A percentile compares a stretch with the other conserved stretches of the same genome.
These are phyloP conservation scores for Arthroderma uncinatum DNA, from an alignment of 2,329 filamentous ascomycete genomes.

Conservation along the genomic window DNA sequence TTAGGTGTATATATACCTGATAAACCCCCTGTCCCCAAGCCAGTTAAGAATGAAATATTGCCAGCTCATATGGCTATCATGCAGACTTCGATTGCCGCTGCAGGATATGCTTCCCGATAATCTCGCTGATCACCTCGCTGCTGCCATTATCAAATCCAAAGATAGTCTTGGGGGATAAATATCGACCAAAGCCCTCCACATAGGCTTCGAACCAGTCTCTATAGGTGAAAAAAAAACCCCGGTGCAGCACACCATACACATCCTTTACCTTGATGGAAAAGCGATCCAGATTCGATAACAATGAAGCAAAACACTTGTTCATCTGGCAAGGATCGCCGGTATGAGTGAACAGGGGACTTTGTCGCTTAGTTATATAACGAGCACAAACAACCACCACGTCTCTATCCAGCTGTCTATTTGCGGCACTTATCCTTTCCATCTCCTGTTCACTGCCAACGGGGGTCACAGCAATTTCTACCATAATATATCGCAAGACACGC, in stretches of 20 bases:
- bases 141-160: not conserved
- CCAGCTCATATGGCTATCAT: slow-evolving; percentile 3
- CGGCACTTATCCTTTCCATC: too few relatives aligned
- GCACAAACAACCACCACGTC: too few relatives aligned
- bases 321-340: too few relatives aligned
- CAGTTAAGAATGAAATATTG: not conserved
- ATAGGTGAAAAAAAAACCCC: too few relatives aligned
- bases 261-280: not conserved
- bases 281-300: not conserved
- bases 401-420: too few relatives aligned
- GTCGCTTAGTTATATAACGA: too few relatives aligned
- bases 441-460: too few relatives aligned
- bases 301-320: too few relatives aligned
- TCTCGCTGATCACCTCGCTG: not conserved
- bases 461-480: too few relatives aligned
- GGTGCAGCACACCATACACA: not conserved
- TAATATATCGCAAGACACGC: too few relatives aligned
- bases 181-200: not conserved
- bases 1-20: not conserved
- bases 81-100: not conserved
- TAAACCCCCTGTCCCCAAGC: not conserved
- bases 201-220: not conserved
- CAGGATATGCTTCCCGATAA: not conserved
- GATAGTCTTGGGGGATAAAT: too few relatives aligned
- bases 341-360: too few relatives aligned